Percentiles rank a stretch among this genome's conserved stretches.
These are phyloP conservation scores for Clathrus columnatus DNA, from an alignment of 768 basidiomycete species.

Conservation along the genomic window DNA sequence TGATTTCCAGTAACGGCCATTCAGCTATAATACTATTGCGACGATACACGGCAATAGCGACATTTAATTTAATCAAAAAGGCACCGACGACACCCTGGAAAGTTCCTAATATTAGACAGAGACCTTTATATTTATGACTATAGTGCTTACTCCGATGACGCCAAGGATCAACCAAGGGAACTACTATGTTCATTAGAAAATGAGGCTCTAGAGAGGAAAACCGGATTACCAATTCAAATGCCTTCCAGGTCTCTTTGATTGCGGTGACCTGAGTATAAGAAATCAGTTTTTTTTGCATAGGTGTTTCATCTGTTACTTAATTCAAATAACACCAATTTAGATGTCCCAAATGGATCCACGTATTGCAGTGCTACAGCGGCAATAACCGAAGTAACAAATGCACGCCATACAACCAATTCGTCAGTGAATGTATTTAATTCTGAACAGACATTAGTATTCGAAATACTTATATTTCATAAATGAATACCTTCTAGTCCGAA, in stretches of 20 bases:
- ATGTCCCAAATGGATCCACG: slow-evolving; percentile 79
- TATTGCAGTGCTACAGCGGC: slow-evolving; percentile 80
- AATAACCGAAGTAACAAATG: slow-evolving; percentile 84
- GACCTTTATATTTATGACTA: not conserved
- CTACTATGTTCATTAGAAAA: slow-evolving; percentile 25
- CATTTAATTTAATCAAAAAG: slow-evolving; percentile 56
- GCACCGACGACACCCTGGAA: slow-evolving; percentile 57
- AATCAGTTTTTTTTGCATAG: not conserved
- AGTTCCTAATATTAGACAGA: not conserved
- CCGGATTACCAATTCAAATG: slow-evolving; percentile 53
- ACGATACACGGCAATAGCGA: slow-evolving; percentile 53
- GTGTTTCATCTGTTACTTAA: slow-evolving; percentile 25
- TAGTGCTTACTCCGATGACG: slow-evolving; percentile 44
- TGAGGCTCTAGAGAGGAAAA: not conserved
- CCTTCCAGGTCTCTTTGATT: slow-evolving; percentile 53
- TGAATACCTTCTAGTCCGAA: slow-evolving; percentile 67
- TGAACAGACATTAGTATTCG: slow-evolving; percentile 12
- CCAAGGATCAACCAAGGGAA: slow-evolving; percentile 63
- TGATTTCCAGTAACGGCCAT: slow-evolving; percentile 60
- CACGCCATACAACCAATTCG: slow-evolving; percentile 75
- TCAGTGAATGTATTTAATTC: slow-evolving; percentile 62
- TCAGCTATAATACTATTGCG: slow-evolving; percentile 44
- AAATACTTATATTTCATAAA: slow-evolving; percentile 8
- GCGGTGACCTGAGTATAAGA: slow-evolving; percentile 39
- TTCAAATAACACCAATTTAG: slow-evolving; percentile 75